Conservation (phyloP, 2,329 filamentous ascomycete genomes). For the Pseudonectria buxi region DNA sequence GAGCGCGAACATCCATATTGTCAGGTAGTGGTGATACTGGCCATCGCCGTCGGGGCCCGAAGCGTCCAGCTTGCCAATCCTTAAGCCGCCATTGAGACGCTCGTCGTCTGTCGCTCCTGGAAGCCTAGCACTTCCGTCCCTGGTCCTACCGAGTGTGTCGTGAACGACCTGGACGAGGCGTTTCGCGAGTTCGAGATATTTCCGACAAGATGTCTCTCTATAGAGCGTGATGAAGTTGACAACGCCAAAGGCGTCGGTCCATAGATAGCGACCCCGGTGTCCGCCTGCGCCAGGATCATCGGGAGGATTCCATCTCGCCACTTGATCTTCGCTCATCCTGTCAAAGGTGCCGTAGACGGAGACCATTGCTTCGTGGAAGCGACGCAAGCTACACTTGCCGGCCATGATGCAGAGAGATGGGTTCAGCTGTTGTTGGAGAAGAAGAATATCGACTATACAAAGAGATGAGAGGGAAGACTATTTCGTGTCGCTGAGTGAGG, state of each 20-base stretch:
- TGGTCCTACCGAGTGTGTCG: slow-evolving; percentile 42
- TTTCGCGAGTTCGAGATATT: slow-evolving; percentile 43
- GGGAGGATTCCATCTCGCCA: slow-evolving; percentile 39
- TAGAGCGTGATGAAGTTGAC: slow-evolving; percentile 52
- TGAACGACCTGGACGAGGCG: slow-evolving; percentile 46
- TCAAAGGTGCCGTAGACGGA: slow-evolving; percentile 31
- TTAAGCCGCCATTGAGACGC: slow-evolving; percentile 47
- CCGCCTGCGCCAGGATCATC: slow-evolving; percentile 40
- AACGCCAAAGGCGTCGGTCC: slow-evolving; percentile 56
- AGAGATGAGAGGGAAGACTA: no score
- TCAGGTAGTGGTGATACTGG: slow-evolving; percentile 57
- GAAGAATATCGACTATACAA: no score
- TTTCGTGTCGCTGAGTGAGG: no score
- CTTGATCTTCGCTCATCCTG: slow-evolving; percentile 13
- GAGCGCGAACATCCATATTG: slow-evolving; percentile 57
- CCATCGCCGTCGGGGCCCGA: slow-evolving; percentile 47
- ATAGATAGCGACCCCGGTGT: slow-evolving; percentile 52
- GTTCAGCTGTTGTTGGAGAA: no score
- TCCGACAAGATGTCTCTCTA: slow-evolving; percentile 26
- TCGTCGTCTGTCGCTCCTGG: slow-evolving; percentile 44
- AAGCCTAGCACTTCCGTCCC: slow-evolving; percentile 40
- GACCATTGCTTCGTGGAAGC: slow-evolving; percentile 32
- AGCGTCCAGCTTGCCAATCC: slow-evolving; percentile 49
- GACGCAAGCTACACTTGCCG: slow-evolving; percentile 1
- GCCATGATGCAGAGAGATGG: no score